Base-by-base conservation (phyloP, 768 basidiomycete genomes). In the Boletus eberwhitei region DNA sequence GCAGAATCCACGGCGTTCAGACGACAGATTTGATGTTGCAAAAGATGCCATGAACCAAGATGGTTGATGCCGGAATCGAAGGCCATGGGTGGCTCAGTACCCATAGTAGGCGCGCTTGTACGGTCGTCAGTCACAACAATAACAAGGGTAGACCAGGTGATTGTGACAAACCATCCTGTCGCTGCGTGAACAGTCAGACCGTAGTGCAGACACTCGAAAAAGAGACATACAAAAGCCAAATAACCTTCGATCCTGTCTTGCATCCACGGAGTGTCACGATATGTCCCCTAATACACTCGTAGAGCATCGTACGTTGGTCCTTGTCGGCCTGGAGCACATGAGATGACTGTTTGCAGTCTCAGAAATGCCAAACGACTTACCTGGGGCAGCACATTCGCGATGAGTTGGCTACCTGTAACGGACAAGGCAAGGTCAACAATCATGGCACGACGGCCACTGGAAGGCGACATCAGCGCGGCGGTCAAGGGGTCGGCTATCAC, bases 201-300 rank as follows among this genome's bases (percentile, higher is more conserved):
- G 34, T 21, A 29, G 24, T 17, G 19, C 17, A 26, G 21, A 52
- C 31, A 17, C 37, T n/a, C 34, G 14, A 41, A 57, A 41, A 41
- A 24, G 34, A 37, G 5, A 48, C 79, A 45, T 66, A 81, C 80
- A 93, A 93, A 47, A 93, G 78, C 91, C 91, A 93, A 65, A 93
- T 93, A 64, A 93, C 89, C 67, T 91, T 92, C 1, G 90, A 92
- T 26, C 91, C 91, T 2, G 91, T 91, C 77, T 93, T 93, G 67
- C 90, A 92, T 21, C 91, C 91, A 36, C 91, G 82, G n/a, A 93
- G 77, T 29, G 90, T 93, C 44, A 93, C 90, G 59, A 93, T 91
- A 64, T 93, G 90, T 4, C 89, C 88, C 37, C 87, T 79, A 59
- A 93, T 91, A 62, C 91, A 91, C 40, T 93, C 90, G 63, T 91